A percentile compares a stretch with the other conserved stretches of the same genome.
Conservation (phyloP, 345 rosid genomes). For the Eucalyptus cladocalyx region DNA sequence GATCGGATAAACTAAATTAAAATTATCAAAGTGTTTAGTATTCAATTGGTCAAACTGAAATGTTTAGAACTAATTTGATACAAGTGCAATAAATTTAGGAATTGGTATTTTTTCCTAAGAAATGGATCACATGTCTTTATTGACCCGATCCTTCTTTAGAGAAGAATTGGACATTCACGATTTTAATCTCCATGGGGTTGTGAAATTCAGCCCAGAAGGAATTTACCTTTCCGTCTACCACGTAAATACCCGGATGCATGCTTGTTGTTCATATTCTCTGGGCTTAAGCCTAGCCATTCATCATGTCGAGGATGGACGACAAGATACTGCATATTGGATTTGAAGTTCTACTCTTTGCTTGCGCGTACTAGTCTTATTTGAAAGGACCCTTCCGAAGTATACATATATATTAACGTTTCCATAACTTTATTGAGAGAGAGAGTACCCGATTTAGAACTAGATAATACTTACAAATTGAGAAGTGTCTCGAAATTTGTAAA, state of each 20-base stretch:
- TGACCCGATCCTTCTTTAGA: background rate
- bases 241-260: background rate
- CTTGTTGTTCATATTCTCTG: background rate
- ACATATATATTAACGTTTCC: background rate
- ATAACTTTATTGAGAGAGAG: background rate
- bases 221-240: background rate
- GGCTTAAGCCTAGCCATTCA: background rate
- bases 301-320: background rate
- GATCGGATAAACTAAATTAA: accelerated
- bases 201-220: background rate
- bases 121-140: background rate
- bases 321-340: background rate
- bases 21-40: background rate
- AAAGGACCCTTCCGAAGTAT: background rate
- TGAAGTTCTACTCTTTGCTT: background rate
- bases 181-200: background rate
- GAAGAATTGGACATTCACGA: background rate
- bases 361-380: background rate
- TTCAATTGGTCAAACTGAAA: too few species aligned
- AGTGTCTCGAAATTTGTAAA: background rate
- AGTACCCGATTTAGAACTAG: background rate
- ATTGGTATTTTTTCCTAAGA: background rate
- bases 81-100: background rate
- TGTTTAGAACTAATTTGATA: too few species aligned
- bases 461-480: background rate